Evolutionary conservation across 2,329 filamentous ascomycete species (phyloP).

Genomic region (Penicillium frequentans): DNA sequence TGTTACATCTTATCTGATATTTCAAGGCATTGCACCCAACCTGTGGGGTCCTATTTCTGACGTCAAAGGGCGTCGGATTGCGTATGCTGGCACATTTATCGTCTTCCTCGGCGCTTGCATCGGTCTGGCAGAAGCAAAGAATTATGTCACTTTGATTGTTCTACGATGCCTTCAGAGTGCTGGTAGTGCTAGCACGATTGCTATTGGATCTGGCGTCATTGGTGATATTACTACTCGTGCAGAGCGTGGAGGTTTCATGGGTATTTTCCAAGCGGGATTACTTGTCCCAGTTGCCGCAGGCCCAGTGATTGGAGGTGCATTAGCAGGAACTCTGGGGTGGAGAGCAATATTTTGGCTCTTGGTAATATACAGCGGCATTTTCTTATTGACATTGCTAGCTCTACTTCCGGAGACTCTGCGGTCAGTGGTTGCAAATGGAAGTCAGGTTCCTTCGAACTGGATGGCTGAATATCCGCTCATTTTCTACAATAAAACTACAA

Average conservation of each 20-base stretch:
- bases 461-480: conserved; percentile 21
- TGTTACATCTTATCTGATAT: conserved; percentile 48
- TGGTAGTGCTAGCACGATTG: conserved; percentile 46
- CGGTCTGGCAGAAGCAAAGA: conserved; percentile 40
- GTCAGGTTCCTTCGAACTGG: conserved; percentile 12
- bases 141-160: conserved; percentile 41
- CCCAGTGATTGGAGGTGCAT: conserved; percentile 44
- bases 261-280: conserved; percentile 40
- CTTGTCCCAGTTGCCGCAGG: conserved; percentile 40
- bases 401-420: conserved; percentile 44
- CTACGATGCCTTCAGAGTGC: conserved; percentile 46
- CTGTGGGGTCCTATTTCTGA: conserved; percentile 46
- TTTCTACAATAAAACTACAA: conserved; percentile 8
- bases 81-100: conserved; percentile 41
- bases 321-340: conserved; percentile 43
- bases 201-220: conserved; percentile 44
- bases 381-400: conserved; percentile 33
- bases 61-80: conserved; percentile 40
- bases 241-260: conserved; percentile 46
- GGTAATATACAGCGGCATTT: conserved; percentile 36
- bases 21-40: conserved; percentile 46
- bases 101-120: conserved; percentile 43
- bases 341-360: conserved; percentile 48
- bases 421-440: conserved; percentile 37
- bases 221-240: conserved; percentile 43